Conservation (phyloP, 345 rosid species). For the Eutrema yunnanense region DNA sequence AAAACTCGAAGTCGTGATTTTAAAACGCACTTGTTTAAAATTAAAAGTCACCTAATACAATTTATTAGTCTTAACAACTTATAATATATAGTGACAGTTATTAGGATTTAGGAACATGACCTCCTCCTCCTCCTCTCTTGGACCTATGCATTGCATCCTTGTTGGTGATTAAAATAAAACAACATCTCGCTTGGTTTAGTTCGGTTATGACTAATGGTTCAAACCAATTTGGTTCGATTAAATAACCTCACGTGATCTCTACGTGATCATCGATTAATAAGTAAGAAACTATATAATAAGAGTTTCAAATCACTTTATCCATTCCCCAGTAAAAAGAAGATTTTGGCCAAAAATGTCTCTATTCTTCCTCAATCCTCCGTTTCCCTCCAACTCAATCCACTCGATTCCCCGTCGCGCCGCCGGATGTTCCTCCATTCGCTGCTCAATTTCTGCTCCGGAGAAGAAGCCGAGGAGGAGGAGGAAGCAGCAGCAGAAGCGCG, state of each 20-base stretch:
- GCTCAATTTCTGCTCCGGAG: conserved; percentile 34
- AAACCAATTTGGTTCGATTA: background rate
- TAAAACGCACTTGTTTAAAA: too few relatives aligned
- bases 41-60: too few relatives aligned
- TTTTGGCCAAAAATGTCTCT: conserved; percentile 23
- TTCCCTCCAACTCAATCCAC: conserved; percentile 33
- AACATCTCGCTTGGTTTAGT: background rate
- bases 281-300: background rate
- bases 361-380: conserved; percentile 24
- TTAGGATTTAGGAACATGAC: too few relatives aligned
- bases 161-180: too few relatives aligned
- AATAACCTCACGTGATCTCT: background rate
- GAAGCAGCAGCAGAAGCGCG: conserved; percentile 28
- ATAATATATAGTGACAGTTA: too few relatives aligned
- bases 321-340: conserved; percentile 9
- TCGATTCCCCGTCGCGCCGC: conserved; percentile 21
- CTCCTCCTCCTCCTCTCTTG: too few relatives aligned
- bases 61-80: too few relatives aligned
- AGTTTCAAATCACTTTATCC: conserved; percentile 28
- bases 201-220: background rate
- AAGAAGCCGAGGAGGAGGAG: conserved; percentile 32
- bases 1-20: too few relatives aligned
- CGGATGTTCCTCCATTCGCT: background rate
- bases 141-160: too few relatives aligned
- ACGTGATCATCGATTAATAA: background rate